Evolutionary conservation across 2,329 filamentous ascomycete species (phyloP).

Genomic region (Nectriaceae sp.): DNA sequence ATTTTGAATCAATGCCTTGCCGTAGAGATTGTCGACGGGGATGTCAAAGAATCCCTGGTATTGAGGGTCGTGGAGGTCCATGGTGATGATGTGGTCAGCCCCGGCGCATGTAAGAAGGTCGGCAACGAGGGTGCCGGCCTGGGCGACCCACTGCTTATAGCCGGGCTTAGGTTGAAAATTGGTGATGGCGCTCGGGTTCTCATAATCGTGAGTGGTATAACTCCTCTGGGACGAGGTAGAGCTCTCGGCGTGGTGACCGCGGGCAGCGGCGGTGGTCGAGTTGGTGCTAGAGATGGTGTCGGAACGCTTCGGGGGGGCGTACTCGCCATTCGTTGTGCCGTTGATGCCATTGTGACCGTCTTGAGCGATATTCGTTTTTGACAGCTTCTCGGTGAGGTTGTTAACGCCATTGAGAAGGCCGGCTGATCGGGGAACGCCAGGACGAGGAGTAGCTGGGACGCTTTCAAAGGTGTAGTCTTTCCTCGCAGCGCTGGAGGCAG

Average conservation of each 20-base stretch:
- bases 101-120: constrained; percentile 94
- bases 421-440: constrained; percentile 66
- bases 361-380: constrained; percentile 62
- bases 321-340: constrained; percentile 27
- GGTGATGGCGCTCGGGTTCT: constrained; percentile 57
- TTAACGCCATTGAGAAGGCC: constrained; percentile 70
- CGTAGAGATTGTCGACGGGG: constrained; percentile 96
- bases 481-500: constrained; percentile 54
- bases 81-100: constrained; percentile 95
- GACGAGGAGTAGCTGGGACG: constrained; percentile 81
- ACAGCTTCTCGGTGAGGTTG: constrained; percentile 70
- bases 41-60: constrained; percentile 99
- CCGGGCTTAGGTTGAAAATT: constrained; percentile 80
- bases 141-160: constrained; percentile 98
- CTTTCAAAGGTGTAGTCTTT: constrained; percentile 87
- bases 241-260: constrained; percentile 40
- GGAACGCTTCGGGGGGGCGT: constrained; percentile 35
- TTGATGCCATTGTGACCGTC: constrained; percentile 33
- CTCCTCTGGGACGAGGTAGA: constrained; percentile 47
- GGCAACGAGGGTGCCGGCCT: constrained; percentile 91
- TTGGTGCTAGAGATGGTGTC: constrained; percentile 38
- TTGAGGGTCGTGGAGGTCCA: constrained; percentile 95
- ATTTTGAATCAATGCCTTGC: constrained; percentile 69
- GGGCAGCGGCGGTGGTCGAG: constrained; percentile 34
- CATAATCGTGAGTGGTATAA: constrained; percentile 66